A percentile compares a stretch with the other conserved stretches of the same genome.
phyloP scores from a whole-genome alignment of 2,329 filamentous ascomycete species.

The Davidsoniella neocaledoniae region DNA sequence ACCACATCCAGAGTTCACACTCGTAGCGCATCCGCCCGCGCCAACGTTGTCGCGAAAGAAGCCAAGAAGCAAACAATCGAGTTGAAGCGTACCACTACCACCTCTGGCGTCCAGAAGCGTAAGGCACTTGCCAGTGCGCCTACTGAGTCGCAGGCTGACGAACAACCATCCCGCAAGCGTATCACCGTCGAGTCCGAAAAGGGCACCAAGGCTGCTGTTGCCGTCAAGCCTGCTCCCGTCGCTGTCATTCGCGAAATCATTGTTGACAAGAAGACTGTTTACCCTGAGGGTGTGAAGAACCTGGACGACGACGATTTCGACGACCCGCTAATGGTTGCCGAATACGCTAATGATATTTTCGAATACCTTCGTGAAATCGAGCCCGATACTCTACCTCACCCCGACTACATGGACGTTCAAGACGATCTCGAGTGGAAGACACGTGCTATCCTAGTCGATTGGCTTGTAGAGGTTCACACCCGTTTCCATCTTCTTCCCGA shows the following conservation, averaged over 20 bases:
- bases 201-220: slow-evolving; percentile 17
- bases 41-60: slow-evolving; percentile 49
- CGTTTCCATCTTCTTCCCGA: slow-evolving; percentile 91
- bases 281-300: slow-evolving; percentile 33
- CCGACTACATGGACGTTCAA: slow-evolving; percentile 88
- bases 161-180: slow-evolving; percentile 43
- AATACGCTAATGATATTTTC: slow-evolving; percentile 95
- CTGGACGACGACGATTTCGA: slow-evolving; percentile 78
- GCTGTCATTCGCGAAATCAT: slow-evolving; percentile 13
- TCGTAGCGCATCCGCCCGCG: slow-evolving; percentile 42
- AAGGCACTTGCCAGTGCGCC: slow-evolving; percentile 30
- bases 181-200: slow-evolving; percentile 32
- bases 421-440: slow-evolving; percentile 97
- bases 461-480: slow-evolving; percentile 96
- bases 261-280: slow-evolving; percentile 18
- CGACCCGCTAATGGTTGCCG: slow-evolving; percentile 93
- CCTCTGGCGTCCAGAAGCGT: slow-evolving; percentile 60
- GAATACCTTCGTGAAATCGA: slow-evolving; percentile 87
- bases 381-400: slow-evolving; percentile 61
- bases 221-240: slow-evolving; percentile 13
- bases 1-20: slow-evolving; percentile 57
- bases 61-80: slow-evolving; percentile 43
- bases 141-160: slow-evolving; percentile 8
- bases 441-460: slow-evolving; percentile 90
- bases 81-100: slow-evolving; percentile 55